Base-by-base conservation (phyloP, 352 stramenopile species). In the Phytophthora pisi region DNA sequence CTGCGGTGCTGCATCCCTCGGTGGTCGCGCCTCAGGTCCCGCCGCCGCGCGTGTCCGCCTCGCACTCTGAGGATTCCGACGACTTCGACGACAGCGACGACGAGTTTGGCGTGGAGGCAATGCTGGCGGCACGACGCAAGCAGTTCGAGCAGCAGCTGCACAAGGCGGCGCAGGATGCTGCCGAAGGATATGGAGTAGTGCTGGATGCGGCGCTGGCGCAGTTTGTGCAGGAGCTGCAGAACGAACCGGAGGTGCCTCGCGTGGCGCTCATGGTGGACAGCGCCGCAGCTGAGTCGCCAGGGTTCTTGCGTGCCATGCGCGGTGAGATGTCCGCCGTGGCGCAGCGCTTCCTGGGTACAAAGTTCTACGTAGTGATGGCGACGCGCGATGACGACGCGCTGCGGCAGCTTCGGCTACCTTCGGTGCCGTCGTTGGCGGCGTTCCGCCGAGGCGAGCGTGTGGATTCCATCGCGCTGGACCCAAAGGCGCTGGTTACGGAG, bases 131-230 rank as follows among this genome's bases (percentile, higher is more conserved):
- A 40, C 66, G 81, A 16, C 77, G 79, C 2, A 68, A 79, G 45
- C 72, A 89, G 40, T 61, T 91, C 15, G 74, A 83, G 36, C 62
- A 64, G 43, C 79, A 91, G 51, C 47, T 89, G n/a, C 58, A 88
- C 38, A 50, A 73, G 24, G 68, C 77, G 8, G 61, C 68, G 8
- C 74, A 80, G 54, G 74, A 90, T 34, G 80, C 73, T 8, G 72
- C 64, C 7, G 77, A 89, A 30, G 84, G 84, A 0, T 89, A 88
- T 43, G 79, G 79, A 6, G 59, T 92, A 0, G 65, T 90, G 42
- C 47, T 80, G 36, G 65, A 81, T n/a, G 60, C 57, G 26, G 51
- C 62, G 7, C 26, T 81, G 11, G 1, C 57, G 6, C 36, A 70
- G 47, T 51, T 92, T n/a, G 20, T 81, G 13, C 70, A 70, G 43